These are phyloP conservation scores for Schwanniomyces pseudopolymorphus DNA, from an alignment of 805 yeast species.

Conservation along the genomic window DNA sequence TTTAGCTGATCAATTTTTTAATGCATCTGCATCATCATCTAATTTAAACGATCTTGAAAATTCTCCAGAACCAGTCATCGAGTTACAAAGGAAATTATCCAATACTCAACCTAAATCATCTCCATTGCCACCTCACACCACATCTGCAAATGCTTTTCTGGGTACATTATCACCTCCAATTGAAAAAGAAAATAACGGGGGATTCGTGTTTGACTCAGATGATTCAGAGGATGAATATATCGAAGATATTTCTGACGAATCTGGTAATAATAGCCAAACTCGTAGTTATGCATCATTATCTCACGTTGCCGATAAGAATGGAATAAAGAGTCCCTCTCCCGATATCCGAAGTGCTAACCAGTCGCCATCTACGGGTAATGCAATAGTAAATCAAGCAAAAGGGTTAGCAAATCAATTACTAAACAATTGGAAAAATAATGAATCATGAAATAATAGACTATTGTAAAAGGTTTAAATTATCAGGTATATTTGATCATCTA, in stretches of 20 bases:
- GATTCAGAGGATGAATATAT: conserved; percentile 34
- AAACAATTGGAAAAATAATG: conserved; percentile 23
- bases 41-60: not conserved
- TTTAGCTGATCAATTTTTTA: conserved; percentile 22
- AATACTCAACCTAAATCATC: conserved; percentile 33
- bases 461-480: conserved; percentile 1
- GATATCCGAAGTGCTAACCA: conserved; percentile 11
- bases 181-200: conserved; percentile 8
- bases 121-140: conserved; percentile 43
- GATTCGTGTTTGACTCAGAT: conserved; percentile 38
- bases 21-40: conserved; percentile 3
- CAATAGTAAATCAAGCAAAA: conserved; percentile 36
- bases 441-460: conserved; percentile 6
- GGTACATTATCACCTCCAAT: conserved; percentile 23
- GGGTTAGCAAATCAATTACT: conserved; percentile 34
- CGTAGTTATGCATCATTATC: conserved; percentile 46
- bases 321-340: conserved; percentile 30
- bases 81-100: conserved; percentile 5
- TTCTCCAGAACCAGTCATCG: conserved; percentile 7
- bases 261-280: conserved; percentile 5
- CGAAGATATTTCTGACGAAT: conserved; percentile 12
- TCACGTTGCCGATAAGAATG: conserved; percentile 51
- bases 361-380: conserved; percentile 7
- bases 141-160: conserved; percentile 42
- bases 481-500: conserved; percentile 1